Base-by-base conservation (phyloP, 768 basidiomycete genomes). In the Rhodotorula diobovata region DNA sequence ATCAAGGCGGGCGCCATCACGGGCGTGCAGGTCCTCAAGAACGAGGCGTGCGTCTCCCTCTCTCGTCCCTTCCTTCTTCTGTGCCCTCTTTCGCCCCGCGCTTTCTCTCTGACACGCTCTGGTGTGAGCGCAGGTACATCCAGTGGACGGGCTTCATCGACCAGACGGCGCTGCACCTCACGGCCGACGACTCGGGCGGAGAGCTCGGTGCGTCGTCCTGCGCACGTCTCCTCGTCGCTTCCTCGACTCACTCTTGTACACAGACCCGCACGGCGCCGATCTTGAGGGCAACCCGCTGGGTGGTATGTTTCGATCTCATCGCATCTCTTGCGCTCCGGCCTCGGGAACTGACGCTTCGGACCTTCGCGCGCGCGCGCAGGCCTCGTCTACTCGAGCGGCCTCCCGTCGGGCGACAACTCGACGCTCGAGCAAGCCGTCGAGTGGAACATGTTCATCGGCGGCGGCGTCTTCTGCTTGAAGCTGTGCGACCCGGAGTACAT, bases 181-280 rank as follows among this genome's bases (percentile, higher is more conserved):
- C 76, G 18, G 21, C 77, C 0, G 79, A 67, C 28, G 90, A 91
- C 73, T 84, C 75, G 30, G 90, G 90, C 68, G 90, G 90, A 67
- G 90, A 90, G 62, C 67, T 62, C 2, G 51, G 51, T 30, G 28
- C 12, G n/a, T n/a, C n/a, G 28, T 46, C 43, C n/a, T 9, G 6
- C 45, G 15, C 43, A 8, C 4, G 5, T n/a, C 55, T 50, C 3
- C 12, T 30, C 6, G 32, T 28, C 41, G 39, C 6, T 12, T 4
- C 4, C 11, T 1, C 23, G 48, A 28, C 48, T 8, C 20, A 35
- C 6, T 35, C 48, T 46, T 37, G 21, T 8, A 15, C 9, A 53
- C 23, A 59, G 90, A 79, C 85, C 51, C 88, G 20, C 86, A 87
- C 72, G 89, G 89, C 68, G 87, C 88, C 71, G 88, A 89, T 8